Evolutionary conservation across 192 early-diverging fungal genomes (phyloP), one percentile per base, ranked within the genome.

Genomic region (Irineochytrium annulatum): DNA sequence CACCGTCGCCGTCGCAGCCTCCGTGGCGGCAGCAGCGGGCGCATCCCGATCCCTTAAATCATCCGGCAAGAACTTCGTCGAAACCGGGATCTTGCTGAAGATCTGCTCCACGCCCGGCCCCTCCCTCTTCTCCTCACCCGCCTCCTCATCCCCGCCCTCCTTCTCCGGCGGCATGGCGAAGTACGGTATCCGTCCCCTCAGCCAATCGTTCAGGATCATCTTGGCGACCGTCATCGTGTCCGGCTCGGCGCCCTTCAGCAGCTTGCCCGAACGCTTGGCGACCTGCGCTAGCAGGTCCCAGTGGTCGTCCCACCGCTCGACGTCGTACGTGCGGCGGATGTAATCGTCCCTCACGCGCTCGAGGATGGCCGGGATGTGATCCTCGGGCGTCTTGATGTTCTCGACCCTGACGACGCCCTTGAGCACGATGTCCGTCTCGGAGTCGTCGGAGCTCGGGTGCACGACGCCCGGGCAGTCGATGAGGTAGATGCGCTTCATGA

Each of bases 381-480:
- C 88, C 59, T 99, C 97, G 27, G 97, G 92, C 30, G 76, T 77
- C 52, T 77, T 67, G 55, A 97, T 77, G 67, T 95, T 97, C 71
- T 97, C 92, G 1, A 95, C 83, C 61, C 97, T 90, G 13, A 93
- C 91, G 19, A 94, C 91, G 43, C 97, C 97, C 81, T 91, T 97
- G 56, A 99, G 83, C 26, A 99, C 89, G 76, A 97, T 93, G 55
- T 99, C 97, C 3, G 86, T 87, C 59, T 97, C 95, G 1, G 87
- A 85, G 74, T 97, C 95, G 6, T 89, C 87, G 8, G 87, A 63
- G 41, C 85, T 83, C 11, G 91, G 89, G 57, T 90, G 89, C 52
- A 99, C 97, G 37, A 99, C 89, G 62, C 97, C 97, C 24, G 97
- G 97, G 74, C 97, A 99, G 70, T 99, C 97, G 67, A 99, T 97